phyloP scores from a whole-genome alignment of 805 yeast genomes.

The Candida methanosorbosa region DNA sequence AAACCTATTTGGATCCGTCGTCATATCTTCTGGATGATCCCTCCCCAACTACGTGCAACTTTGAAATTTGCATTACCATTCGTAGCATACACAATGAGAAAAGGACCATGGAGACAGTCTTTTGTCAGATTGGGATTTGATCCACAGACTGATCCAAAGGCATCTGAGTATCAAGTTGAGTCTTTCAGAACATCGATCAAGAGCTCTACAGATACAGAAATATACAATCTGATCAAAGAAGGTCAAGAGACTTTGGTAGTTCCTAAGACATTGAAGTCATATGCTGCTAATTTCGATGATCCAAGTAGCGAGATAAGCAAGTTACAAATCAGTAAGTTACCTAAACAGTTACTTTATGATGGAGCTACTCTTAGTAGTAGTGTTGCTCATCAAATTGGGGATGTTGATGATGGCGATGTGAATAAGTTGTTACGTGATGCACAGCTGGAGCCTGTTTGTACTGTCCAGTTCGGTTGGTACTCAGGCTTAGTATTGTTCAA shows the following conservation, averaged over 20 bases:
- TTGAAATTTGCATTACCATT: slow-evolving; percentile 77
- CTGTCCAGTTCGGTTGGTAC: slow-evolving; percentile 77
- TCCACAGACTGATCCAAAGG: slow-evolving; percentile 49
- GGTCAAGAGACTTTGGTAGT: slow-evolving; percentile 16
- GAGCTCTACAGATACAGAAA: slow-evolving; percentile 14
- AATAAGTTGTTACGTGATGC: slow-evolving; percentile 30
- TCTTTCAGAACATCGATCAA: slow-evolving; percentile 49
- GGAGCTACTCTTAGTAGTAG: slow-evolving; percentile 64
- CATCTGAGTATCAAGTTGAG: slow-evolving; percentile 73
- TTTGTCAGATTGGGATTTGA: slow-evolving; percentile 73
- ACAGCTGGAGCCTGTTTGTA: slow-evolving; percentile 32
- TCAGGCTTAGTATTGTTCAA: slow-evolving; percentile 51
- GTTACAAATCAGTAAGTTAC: slow-evolving; percentile 20
- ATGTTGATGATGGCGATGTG: slow-evolving; percentile 66
- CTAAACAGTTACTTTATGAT: slow-evolving; percentile 52
- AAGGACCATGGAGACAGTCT: slow-evolving; percentile 94
- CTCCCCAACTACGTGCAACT: slow-evolving; percentile 32
- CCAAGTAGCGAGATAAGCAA: slow-evolving; percentile 12
- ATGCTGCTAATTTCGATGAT: slow-evolving; percentile 12
- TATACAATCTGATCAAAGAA: slow-evolving; percentile 13
- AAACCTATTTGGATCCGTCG: slow-evolving; percentile 85
- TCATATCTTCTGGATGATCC: slow-evolving; percentile 52
- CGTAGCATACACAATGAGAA: slow-evolving; percentile 69
- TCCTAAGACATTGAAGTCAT: slow-evolving; percentile 15
- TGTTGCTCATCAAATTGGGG: slow-evolving; percentile 71